phyloP scores from a whole-genome alignment of 495 filamentous ascomycete species.

The Saxophila tyrrhenica region DNA sequence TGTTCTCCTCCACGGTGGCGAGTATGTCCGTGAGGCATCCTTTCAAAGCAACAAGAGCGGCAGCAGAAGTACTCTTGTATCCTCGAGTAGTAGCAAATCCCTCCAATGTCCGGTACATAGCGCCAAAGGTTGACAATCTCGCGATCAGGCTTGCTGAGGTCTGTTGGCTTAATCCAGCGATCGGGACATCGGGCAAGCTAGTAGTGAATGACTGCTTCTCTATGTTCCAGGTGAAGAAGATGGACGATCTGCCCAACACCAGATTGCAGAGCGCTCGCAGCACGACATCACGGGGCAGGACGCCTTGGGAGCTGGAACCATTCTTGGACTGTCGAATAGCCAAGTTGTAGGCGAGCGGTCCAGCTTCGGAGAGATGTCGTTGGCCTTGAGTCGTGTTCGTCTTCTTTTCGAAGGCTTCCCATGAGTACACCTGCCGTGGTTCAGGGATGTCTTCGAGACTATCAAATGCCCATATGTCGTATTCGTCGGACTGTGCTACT shows the following conservation, averaged over 20 bases:
- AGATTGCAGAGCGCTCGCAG: slow-evolving; percentile 55
- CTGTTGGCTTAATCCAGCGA: slow-evolving; percentile 56
- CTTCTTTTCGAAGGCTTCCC: slow-evolving; percentile 16
- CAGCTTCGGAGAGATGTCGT: slow-evolving; percentile 70
- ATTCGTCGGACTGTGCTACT: background rate
- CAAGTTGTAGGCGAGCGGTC: slow-evolving; percentile 61
- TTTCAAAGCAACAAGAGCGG: slow-evolving; percentile 50
- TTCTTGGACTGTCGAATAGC: slow-evolving; percentile 20
- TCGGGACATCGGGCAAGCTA: slow-evolving; percentile 41
- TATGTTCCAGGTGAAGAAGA: slow-evolving; percentile 61
- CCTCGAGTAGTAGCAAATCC: background rate
- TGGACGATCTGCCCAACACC: slow-evolving; percentile 68
- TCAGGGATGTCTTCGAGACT: background rate
- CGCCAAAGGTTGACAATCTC: slow-evolving; percentile 49
- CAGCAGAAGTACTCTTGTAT: slow-evolving; percentile 13
- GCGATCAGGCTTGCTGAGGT: slow-evolving; percentile 46
- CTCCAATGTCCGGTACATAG: slow-evolving; percentile 6
- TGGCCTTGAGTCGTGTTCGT: background rate
- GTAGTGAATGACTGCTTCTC: slow-evolving; percentile 47
- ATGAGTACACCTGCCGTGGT: background rate
- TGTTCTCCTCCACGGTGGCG: slow-evolving; percentile 4
- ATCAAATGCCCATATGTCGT: slow-evolving; percentile 5
- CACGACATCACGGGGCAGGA: slow-evolving; percentile 34
- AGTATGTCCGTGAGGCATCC: slow-evolving; percentile 43
- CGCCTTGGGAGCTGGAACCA: slow-evolving; percentile 6